Evolutionary conservation across 2,329 filamentous ascomycete species (phyloP).

Genomic region (Hymenoscyphus fraxineus): DNA sequence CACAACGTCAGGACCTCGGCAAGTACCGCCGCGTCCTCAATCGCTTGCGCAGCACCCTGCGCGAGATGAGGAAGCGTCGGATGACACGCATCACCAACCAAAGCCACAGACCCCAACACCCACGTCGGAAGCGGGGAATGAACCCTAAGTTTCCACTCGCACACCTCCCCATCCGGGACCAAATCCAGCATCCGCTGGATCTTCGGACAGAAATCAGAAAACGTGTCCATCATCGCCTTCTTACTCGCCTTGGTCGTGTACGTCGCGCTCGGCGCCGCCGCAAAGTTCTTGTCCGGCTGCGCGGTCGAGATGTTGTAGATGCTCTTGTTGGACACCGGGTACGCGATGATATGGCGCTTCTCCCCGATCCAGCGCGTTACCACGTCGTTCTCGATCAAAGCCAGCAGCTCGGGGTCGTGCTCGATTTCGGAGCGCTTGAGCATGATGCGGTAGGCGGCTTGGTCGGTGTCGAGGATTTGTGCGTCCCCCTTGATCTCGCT

Average conservation of each 20-base stretch:
- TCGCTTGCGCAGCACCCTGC: conserved; percentile 65
- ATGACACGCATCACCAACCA: conserved; percentile 64
- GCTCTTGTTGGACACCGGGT: conserved; percentile 64
- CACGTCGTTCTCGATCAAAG: conserved; percentile 62
- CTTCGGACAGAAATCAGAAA: conserved; percentile 56
- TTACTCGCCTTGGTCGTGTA: conserved; percentile 64
- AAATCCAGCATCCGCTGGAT: conserved; percentile 57
- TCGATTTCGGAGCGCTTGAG: conserved; percentile 64
- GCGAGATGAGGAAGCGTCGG: conserved; percentile 64
- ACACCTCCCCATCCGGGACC: conserved; percentile 59
- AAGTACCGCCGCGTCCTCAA: conserved; percentile 62
- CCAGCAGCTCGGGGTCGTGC: conserved; percentile 62
- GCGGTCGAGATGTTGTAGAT: conserved; percentile 63
- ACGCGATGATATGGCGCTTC: conserved; percentile 72
- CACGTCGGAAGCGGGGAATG: conserved; percentile 55
- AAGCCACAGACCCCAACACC: conserved; percentile 52
- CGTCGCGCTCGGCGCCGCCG: conserved; percentile 52
- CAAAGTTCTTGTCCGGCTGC: conserved; percentile 59
- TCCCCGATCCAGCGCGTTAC: conserved; percentile 75
- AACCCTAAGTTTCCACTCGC: conserved; percentile 61
- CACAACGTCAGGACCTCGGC: conserved; percentile 48
- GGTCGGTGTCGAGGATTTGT: conserved; percentile 64
- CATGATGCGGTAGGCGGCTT: conserved; percentile 79
- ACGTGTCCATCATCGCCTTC: conserved; percentile 57
- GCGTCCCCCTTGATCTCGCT: conserved; percentile 40